Evolutionary conservation across 2,329 filamentous ascomycete genomes (phyloP).

Genomic region (Ophiostoma quercus): DNA sequence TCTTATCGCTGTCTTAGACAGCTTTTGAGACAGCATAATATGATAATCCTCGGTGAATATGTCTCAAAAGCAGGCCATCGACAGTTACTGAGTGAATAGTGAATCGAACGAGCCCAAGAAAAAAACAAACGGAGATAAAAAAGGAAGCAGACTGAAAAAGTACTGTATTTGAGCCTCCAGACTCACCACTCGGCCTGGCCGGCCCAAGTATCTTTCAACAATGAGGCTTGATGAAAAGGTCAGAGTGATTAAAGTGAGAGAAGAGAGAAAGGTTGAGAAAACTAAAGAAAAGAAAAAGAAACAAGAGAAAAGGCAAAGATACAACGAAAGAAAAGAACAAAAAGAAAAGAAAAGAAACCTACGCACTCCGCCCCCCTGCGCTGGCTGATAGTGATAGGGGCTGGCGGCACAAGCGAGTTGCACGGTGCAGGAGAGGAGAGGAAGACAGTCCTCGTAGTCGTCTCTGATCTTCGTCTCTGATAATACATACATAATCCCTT

Average conservation of each 20-base stretch:
- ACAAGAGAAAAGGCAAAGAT: not conserved
- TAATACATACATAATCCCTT: not conserved
- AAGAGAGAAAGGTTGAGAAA: not conserved
- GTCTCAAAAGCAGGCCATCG: not conserved
- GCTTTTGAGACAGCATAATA: not conserved
- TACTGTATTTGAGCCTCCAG: no score
- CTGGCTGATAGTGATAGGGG: not conserved
- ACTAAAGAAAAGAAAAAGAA: not conserved
- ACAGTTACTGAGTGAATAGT: not conserved
- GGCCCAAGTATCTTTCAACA: no score
- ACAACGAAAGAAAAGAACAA: not conserved
- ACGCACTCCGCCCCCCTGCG: not conserved
- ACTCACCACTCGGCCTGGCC: no score
- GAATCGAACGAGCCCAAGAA: not conserved
- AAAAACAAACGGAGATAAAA: not conserved
- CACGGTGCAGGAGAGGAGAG: not conserved
- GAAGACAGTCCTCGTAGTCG: not conserved
- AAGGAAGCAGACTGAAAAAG: not conserved
- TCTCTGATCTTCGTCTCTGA: not conserved
- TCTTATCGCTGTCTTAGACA: not conserved
- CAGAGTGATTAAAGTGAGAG: not conserved
- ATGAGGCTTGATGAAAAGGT: not conserved
- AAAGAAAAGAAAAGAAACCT: not conserved
- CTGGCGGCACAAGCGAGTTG: not conserved
- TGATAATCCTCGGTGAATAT: not conserved